Evolutionary conservation across 2,329 filamentous ascomycete species (phyloP).

Genomic region (Eutypa lata): DNA sequence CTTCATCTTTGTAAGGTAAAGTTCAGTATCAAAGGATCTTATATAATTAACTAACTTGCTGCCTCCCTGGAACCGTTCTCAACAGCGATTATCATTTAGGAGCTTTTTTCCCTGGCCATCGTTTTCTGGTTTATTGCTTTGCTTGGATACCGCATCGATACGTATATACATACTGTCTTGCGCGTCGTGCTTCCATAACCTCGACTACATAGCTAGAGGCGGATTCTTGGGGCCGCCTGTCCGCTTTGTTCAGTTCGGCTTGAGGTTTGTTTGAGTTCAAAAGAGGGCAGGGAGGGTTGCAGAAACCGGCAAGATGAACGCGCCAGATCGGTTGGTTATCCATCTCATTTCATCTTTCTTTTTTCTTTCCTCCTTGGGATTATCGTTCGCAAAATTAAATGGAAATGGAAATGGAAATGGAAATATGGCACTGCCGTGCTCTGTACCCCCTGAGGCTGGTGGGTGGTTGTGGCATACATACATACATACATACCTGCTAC

Average conservation of each 20-base stretch:
- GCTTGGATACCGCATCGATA: background rate
- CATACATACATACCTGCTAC: too few species aligned
- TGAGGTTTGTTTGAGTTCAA: background rate
- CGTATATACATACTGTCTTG: too few species aligned
- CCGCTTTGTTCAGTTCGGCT: background rate
- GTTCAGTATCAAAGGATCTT: too few species aligned
- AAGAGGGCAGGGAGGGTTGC: background rate
- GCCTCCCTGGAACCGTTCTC: background rate
- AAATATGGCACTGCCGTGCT: too few species aligned
- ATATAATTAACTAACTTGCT: too few species aligned
- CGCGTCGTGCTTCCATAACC: too few species aligned
- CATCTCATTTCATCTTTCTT: constrained; percentile 3
- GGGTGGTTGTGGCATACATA: too few species aligned
- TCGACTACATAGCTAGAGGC: too few species aligned
- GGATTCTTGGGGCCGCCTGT: background rate
- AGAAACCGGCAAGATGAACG: constrained; percentile 45
- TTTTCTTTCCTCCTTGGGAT: constrained; percentile 3
- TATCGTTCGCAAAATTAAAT: too few species aligned
- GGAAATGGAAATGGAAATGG: too few species aligned
- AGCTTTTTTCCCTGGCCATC: background rate
- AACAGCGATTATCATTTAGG: background rate
- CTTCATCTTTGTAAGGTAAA: too few species aligned
- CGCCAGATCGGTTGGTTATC: constrained; percentile 50
- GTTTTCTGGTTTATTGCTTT: background rate
- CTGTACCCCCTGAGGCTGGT: too few species aligned